These are phyloP conservation scores for Ogataea angusta DNA, from an alignment of 805 yeast species.

Conservation along the genomic window DNA sequence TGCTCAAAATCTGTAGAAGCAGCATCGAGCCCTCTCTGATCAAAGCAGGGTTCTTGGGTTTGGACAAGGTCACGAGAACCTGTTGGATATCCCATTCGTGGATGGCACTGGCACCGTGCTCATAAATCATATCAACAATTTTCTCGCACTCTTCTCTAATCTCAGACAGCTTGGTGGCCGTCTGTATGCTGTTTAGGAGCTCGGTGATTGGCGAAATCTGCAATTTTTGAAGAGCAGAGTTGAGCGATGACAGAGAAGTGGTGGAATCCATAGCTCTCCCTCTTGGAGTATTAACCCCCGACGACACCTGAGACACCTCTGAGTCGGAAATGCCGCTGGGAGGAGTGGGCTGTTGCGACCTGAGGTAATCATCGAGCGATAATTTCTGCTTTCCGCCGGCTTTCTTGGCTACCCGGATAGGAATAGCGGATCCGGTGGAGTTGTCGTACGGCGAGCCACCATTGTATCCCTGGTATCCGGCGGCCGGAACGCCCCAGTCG, in stretches of 20 bases:
- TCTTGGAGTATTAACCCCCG: constrained; percentile 30
- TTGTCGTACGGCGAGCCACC: constrained; percentile 3
- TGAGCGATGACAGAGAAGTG: constrained; percentile 63
- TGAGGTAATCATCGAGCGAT: constrained; percentile 52
- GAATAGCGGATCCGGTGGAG: constrained; percentile 7
- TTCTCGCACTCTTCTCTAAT: constrained; percentile 51
- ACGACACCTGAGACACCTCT: constrained; percentile 30
- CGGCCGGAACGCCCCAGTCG: neutral
- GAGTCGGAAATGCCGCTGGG: constrained; percentile 19
- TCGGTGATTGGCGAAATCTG: constrained; percentile 65
- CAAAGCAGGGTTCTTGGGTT: constrained; percentile 69
- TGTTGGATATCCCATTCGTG: constrained; percentile 65
- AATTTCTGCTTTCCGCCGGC: constrained; percentile 18
- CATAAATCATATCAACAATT: constrained; percentile 48
- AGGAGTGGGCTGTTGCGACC: constrained; percentile 37
- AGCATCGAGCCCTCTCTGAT: constrained; percentile 76
- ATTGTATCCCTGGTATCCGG: constrained; percentile 28
- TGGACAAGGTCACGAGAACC: constrained; percentile 60
- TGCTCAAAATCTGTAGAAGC: constrained; percentile 51
- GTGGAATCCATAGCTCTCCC: constrained; percentile 41
- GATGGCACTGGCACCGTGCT: constrained; percentile 46
- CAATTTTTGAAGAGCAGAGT: constrained; percentile 65
- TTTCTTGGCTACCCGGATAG: constrained; percentile 14
- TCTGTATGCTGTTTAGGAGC: constrained; percentile 48
- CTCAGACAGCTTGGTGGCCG: constrained; percentile 50